Percentiles rank a stretch among this genome's conserved stretches.
Conservation (phyloP, 2,329 filamentous ascomycete genomes). For the Chrysoporthe deuterocubensis region DNA sequence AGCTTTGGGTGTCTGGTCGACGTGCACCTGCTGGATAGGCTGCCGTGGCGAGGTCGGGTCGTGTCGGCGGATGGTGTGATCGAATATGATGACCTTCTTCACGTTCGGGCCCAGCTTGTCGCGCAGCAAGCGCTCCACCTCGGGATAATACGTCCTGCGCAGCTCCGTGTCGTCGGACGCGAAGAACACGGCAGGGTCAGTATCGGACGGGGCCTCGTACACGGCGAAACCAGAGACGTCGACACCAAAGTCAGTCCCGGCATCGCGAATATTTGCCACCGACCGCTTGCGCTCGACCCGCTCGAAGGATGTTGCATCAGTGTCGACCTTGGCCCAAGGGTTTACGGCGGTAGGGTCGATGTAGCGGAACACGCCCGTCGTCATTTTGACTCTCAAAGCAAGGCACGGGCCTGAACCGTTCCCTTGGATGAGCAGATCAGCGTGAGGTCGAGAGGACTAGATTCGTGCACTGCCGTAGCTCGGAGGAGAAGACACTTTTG, state of each 20-base stretch:
- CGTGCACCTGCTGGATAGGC: constrained; percentile 72
- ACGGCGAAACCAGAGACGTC: constrained; percentile 64
- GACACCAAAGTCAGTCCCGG: constrained; percentile 54
- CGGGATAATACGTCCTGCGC: constrained; percentile 61
- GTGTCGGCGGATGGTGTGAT: constrained; percentile 69
- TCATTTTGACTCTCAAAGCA: not conserved
- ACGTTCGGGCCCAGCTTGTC: constrained; percentile 55
- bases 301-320: constrained; percentile 57
- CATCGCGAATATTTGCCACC: constrained; percentile 60
- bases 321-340: constrained; percentile 70
- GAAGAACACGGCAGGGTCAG: constrained; percentile 50
- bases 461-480: too few relatives aligned
- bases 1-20: constrained; percentile 70
- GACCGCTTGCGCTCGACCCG: constrained; percentile 49
- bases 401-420: too few relatives aligned
- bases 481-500: too few relatives aligned
- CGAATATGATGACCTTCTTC: constrained; percentile 69
- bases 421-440: too few relatives aligned
- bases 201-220: constrained; percentile 53
- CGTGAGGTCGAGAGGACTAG: too few relatives aligned
- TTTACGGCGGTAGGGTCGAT: constrained; percentile 61
- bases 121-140: constrained; percentile 62
- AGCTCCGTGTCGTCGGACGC: constrained; percentile 56
- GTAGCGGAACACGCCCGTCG: constrained; percentile 54
- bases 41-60: constrained; percentile 59